phyloP scores from a whole-genome alignment of 768 basidiomycete species.

The Hemileccinum impolitum region DNA sequence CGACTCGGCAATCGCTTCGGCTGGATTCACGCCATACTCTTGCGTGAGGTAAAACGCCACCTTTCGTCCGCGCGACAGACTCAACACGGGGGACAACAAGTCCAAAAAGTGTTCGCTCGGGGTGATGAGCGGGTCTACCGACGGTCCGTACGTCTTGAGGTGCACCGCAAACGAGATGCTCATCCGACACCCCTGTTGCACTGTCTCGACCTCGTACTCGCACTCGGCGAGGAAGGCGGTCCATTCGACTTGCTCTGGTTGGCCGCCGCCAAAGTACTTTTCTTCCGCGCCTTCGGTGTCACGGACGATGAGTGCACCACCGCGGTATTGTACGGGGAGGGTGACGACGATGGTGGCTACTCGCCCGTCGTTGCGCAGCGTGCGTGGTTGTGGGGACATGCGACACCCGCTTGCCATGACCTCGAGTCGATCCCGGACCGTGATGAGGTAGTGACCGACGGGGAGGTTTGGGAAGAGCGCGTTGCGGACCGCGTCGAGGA shows the following conservation, averaged over 20 bases:
- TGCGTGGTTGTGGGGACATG: slow-evolving; percentile 52
- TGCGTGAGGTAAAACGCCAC: slow-evolving; percentile 70
- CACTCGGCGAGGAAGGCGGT: slow-evolving; percentile 71
- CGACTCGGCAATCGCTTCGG: slow-evolving; percentile 64
- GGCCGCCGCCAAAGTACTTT: slow-evolving; percentile 59
- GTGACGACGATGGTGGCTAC: slow-evolving; percentile 72
- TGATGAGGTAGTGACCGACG: slow-evolving; percentile 65
- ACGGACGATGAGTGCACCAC: slow-evolving; percentile 61
- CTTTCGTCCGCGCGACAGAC: slow-evolving; percentile 65
- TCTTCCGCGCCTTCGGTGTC: slow-evolving; percentile 56
- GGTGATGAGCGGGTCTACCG: slow-evolving; percentile 60
- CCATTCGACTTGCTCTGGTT: slow-evolving; percentile 73
- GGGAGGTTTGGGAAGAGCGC: slow-evolving; percentile 72
- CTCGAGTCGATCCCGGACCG: slow-evolving; percentile 66
- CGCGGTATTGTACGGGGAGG: slow-evolving; percentile 70
- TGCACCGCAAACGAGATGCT: slow-evolving; percentile 70
- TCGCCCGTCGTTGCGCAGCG: slow-evolving; percentile 59
- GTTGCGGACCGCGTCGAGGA: slow-evolving; percentile 71
- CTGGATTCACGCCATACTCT: slow-evolving; percentile 68
- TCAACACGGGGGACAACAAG: slow-evolving; percentile 65
- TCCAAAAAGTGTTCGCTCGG: slow-evolving; percentile 77
- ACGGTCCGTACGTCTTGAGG: slow-evolving; percentile 63
- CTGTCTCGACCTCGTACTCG: slow-evolving; percentile 68
- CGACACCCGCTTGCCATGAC: slow-evolving; percentile 59
- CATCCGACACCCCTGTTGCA: slow-evolving; percentile 68